Evolutionary conservation across 169 alveolate species (phyloP).

Genomic region (Ichthyophthirius multifiliis): DNA sequence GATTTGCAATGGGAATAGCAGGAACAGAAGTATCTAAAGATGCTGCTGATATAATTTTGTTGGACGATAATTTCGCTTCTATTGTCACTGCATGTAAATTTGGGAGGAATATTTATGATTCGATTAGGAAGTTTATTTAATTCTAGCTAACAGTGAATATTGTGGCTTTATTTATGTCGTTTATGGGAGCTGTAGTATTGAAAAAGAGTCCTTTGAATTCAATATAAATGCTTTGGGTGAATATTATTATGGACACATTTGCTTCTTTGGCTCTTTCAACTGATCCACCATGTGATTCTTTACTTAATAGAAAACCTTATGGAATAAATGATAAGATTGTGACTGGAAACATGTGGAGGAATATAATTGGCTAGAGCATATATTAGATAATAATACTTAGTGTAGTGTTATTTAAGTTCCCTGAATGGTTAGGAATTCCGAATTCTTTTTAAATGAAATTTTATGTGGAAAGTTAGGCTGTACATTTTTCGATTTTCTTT

Average conservation of each 20-base stretch:
- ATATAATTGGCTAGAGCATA: conserved; percentile 57
- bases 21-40: conserved; percentile 84
- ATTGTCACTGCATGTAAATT: conserved; percentile 73
- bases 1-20: conserved; percentile 94
- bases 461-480: conserved; percentile 12
- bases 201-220: conserved; percentile 80
- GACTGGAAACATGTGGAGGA: conserved; percentile 47
- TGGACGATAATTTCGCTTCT: conserved; percentile 79
- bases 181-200: conserved; percentile 67
- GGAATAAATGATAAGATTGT: conserved; percentile 65
- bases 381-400: conserved; percentile 62
- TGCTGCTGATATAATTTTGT: conserved; percentile 79
- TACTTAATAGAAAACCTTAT: conserved; percentile 71
- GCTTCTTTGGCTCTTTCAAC: conserved; percentile 87
- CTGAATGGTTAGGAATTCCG: background rate
- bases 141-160: conserved; percentile 77
- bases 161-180: conserved; percentile 67
- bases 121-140: conserved; percentile 72
- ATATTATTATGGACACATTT: conserved; percentile 81
- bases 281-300: conserved; percentile 77
- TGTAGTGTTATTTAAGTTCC: conserved; percentile 60
- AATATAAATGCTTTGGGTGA: conserved; percentile 81
- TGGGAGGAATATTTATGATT: conserved; percentile 82
- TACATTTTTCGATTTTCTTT: conserved; percentile 78
- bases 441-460: background rate